phyloP scores from a whole-genome alignment of 805 yeast genomes.

The Yamadazyma akitaensis region DNA sequence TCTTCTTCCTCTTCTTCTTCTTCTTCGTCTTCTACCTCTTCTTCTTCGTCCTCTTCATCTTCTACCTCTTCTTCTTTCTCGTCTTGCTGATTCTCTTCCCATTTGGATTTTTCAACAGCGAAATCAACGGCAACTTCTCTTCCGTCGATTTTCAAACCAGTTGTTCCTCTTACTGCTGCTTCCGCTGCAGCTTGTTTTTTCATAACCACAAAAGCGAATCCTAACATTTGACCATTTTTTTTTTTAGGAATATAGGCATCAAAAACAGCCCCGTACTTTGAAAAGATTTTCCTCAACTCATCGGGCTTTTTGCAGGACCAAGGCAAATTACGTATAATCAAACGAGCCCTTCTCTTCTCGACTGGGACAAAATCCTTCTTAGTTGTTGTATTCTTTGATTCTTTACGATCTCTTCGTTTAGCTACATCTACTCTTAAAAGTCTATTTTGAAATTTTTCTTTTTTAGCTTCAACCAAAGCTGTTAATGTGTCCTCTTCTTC shows the following conservation, averaged over 20 bases:
- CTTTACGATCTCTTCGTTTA: conserved; percentile 81
- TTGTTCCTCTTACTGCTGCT: conserved; percentile 70
- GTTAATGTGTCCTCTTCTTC: conserved; percentile 76
- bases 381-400: conserved; percentile 11
- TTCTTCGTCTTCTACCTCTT: conserved; percentile 30
- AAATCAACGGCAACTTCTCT: conserved; percentile 92
- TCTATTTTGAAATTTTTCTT: conserved; percentile 61
- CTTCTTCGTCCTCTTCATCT: conserved; percentile 35
- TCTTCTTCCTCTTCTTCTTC: conserved; percentile 28
- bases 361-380: conserved; percentile 30
- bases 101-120: conserved; percentile 83
- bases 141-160: conserved; percentile 78
- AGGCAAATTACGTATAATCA: conserved; percentile 89
- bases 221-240: conserved; percentile 83
- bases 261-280: conserved; percentile 77
- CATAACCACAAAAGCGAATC: conserved; percentile 95
- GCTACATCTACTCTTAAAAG: conserved; percentile 81
- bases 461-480: conserved; percentile 69
- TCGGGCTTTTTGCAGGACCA: conserved; percentile 88
- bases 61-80: conserved; percentile 37
- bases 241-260: conserved; percentile 89
- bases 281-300: conserved; percentile 64
- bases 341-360: conserved; percentile 81
- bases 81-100: conserved; percentile 56
- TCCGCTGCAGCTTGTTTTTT: conserved; percentile 73